A percentile compares a stretch with the other conserved stretches of the same genome.
These are phyloP conservation scores for Cladosporium sp. DNA, from an alignment of 2,329 filamentous ascomycete genomes.

Conservation along the genomic window DNA sequence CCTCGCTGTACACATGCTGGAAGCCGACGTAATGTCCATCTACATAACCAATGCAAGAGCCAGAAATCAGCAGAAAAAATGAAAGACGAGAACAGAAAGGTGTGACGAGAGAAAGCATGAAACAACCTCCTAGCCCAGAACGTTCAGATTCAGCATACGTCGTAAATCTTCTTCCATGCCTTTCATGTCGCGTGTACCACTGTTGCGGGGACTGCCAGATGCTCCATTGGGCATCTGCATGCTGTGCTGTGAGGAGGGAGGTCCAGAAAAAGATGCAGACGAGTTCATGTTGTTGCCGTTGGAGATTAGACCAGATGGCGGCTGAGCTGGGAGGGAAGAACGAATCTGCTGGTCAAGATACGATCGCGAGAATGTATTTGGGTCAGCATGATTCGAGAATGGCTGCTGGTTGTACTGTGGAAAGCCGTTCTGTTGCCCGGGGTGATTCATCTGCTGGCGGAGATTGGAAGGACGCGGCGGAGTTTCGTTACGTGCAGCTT, in stretches of 20 bases:
- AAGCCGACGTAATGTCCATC: background rate
- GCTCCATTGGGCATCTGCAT: background rate
- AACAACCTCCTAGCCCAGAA: background rate
- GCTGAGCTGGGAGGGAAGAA: slow-evolving; percentile 20
- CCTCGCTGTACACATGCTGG: slow-evolving; percentile 16
- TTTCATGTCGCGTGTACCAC: slow-evolving; percentile 32
- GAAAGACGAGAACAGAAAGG: background rate
- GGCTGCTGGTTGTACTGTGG: slow-evolving; percentile 20
- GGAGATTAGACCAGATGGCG: slow-evolving; percentile 19
- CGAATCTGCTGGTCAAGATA: slow-evolving; percentile 37
- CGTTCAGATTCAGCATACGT: slow-evolving; percentile 40
- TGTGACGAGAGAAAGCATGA: background rate
- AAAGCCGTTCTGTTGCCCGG: slow-evolving; percentile 19
- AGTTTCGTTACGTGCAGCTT: slow-evolving; percentile 47
- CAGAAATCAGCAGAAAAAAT: background rate
- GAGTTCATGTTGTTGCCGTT: slow-evolving; percentile 10
- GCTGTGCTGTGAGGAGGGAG: slow-evolving; percentile 15
- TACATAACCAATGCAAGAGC: background rate
- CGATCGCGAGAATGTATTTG: slow-evolving; percentile 32
- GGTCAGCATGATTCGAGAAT: slow-evolving; percentile 24
- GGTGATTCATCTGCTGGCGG: slow-evolving; percentile 42
- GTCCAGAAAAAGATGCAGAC: background rate
- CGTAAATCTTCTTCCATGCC: slow-evolving; percentile 43
- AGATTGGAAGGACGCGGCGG: slow-evolving; percentile 45
- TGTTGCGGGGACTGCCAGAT: slow-evolving; percentile 11